Base-by-base conservation (phyloP, 2,329 filamentous ascomycete species). In the Calcarisporium arbuscula region DNA sequence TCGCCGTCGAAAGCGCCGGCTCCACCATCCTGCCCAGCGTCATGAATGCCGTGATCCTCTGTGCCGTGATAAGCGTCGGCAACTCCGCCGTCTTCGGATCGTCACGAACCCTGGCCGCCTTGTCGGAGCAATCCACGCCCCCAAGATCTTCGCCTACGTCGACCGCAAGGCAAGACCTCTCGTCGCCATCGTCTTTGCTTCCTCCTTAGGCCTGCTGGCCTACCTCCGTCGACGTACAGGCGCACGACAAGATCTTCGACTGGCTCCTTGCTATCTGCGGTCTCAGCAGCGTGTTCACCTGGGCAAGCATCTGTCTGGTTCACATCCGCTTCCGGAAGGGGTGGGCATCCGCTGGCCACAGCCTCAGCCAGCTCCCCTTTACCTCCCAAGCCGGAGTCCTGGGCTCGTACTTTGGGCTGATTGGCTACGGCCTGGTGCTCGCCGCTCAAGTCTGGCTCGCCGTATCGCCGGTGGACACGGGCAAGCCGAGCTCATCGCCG, bases 71-170 rank as follows among this genome's bases (percentile, higher is more conserved):
- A 19, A 35, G 30, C 7, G 87, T 94, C 35, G 85, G 85, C 39
- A 94, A 94, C 57, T 87, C 84, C 4, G 78, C 85, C 40, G 79
- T 94, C 39, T 94, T 90, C 51, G 87, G 85, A 25, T 87, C 84
- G n/a, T 89, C 84, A 4, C 78, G 87, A 49, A 94, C 86, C 2
- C 74, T 94, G 9, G 84, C 85, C 19, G 86, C 86, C 2, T 71
- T 94, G 2, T 85, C n/a, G n/a, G n/a, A n/a, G n/a, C n/a, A n/a
- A n/a, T 85, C 21, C 85, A 92, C 53, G 75, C 34, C 6, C 40
- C 40, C 6, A 21, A 30, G 8, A 27, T 32, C 17, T 22, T 42
- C 2, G 22, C 34, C 38, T 92, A 87, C 60, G 77, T 87, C 45
- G 87, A 87, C 62, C 77, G 81, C 26, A 74, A 79, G 45, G 86